These are phyloP conservation scores for Kwoniella dendrophila DNA, from an alignment of 768 basidiomycete genomes.

Conservation along the genomic window DNA sequence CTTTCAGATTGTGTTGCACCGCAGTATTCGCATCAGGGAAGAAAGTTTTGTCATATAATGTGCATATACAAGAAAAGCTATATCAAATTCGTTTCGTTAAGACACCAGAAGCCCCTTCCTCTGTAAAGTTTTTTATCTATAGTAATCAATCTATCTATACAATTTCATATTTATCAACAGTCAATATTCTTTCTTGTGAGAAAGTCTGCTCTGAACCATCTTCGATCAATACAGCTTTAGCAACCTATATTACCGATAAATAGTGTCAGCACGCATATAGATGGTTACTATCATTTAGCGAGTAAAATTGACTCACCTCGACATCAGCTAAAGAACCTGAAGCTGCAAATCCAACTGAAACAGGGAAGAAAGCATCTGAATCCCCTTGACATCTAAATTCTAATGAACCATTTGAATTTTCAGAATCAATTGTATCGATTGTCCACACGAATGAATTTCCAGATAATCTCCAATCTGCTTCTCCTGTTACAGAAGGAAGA, in stretches of 20 bases:
- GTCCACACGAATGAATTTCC: constrained; percentile 81
- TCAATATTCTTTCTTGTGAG: constrained; percentile 62
- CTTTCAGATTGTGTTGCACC: too few species aligned
- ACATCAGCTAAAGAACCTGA: constrained; percentile 80
- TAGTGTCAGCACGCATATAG: not conserved
- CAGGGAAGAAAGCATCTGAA: constrained; percentile 90
- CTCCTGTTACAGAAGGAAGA: constrained; percentile 43
- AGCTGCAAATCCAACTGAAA: constrained; percentile 76
- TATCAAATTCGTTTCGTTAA: not conserved
- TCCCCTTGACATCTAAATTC: constrained; percentile 88
- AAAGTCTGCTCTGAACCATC: constrained; percentile 62
- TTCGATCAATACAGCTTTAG: constrained; percentile 63
- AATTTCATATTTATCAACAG: constrained; percentile 62
- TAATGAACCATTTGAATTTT: constrained; percentile 72
- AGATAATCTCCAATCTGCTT: constrained; percentile 73
- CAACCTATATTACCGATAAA: constrained; percentile 39
- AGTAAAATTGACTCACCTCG: constrained; percentile 57
- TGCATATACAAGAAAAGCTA: constrained; percentile 1
- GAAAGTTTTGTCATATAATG: not conserved
- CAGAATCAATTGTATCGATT: constrained; percentile 67
- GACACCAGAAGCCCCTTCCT: too few species aligned
- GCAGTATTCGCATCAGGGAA: not conserved
- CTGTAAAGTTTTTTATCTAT: too few species aligned
- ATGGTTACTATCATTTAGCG: too few species aligned
- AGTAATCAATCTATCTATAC: too few species aligned